These are phyloP conservation scores for Paramecium sonneborni DNA, from an alignment of 73 alveolate species.

Conservation along the genomic window DNA sequence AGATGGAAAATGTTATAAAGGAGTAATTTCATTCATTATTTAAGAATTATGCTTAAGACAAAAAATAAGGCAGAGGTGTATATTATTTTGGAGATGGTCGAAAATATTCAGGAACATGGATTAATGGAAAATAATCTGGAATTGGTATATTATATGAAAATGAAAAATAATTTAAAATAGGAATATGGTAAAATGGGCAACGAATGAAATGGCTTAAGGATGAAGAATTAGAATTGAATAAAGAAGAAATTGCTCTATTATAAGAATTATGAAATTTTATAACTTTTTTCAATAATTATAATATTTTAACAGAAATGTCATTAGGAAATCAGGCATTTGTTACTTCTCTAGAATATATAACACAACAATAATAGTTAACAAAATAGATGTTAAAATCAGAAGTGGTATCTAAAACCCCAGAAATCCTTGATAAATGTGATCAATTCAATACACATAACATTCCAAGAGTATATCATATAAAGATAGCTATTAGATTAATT, in stretches of 20 bases:
- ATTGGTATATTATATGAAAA: conserved; percentile 62
- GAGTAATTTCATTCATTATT: conserved; percentile 34
- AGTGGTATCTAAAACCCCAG: background rate
- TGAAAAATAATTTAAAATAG: conserved; percentile 58
- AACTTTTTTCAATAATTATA: background rate
- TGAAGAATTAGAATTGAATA: conserved; percentile 14
- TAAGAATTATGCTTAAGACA: conserved; percentile 61
- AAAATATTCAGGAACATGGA: conserved; percentile 71
- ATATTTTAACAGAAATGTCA: background rate
- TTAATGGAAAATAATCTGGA: conserved; percentile 71
- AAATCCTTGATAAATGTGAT: background rate
- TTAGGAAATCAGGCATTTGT: background rate
- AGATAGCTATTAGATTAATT: background rate
- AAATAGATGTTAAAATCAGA: background rate
- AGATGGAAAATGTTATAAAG: conserved; percentile 78
- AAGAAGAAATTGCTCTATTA: background rate
- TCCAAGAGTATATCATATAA: background rate
- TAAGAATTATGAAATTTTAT: background rate
- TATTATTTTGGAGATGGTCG: conserved; percentile 68
- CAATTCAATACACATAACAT: background rate
- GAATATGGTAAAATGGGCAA: conserved; percentile 67
- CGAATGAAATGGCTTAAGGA: conserved; percentile 56
- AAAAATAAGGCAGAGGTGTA: conserved; percentile 77
- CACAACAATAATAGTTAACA: background rate
- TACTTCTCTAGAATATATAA: background rate